Evolutionary conservation across 768 basidiomycete species (phyloP), one percentile per base, ranked within the genome.

Genomic region (Lactarius pseudohatsudake): DNA sequence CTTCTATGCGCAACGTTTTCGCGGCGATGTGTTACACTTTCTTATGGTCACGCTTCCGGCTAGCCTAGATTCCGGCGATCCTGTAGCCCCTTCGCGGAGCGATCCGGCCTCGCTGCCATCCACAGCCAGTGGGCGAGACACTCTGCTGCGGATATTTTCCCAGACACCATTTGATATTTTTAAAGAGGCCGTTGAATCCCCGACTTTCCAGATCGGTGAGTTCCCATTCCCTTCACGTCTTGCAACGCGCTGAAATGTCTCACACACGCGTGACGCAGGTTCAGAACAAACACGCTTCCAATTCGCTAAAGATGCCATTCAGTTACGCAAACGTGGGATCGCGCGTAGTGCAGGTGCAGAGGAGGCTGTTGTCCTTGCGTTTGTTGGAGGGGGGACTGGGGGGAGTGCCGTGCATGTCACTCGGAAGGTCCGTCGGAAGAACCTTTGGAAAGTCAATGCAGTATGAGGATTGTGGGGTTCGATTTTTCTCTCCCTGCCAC

Each of bases 361-460:
- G 76, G 93, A 95, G 78, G 92, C 91, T n/a, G 93, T 96, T 53
- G 93, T 96, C 61, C 81, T 96, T 71, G 92, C 92, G 43, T 94
- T 95, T 78, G 91, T 91, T 65, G 89, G 86, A 68, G 82, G 81
- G 71, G 87, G 81, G 70, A 81, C 81, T 76, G 87, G 81, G 59
- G 85, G 83, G 64, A 92, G 87, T 72, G 85, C 89, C 62, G 92
- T 96, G 71, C 91, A 94, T 76, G 83, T 96, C 74, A 94, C 93
- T 56, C 85, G 92, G 70, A 94, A 95, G 79, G 80, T 89, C 81
- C 89, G 89, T 78, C 59, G 47, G 38, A 56, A 60, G 41, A 30
- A 47, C 15, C 73, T 83, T 50, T 82, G 77, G 77, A 81, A 82
- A 77, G 80, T 82, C 58, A 74, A 72, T 69, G 59, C 72, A 30